phyloP scores from a whole-genome alignment of 2,329 filamentous ascomycete species.

The Parafenestella ontariensis region DNA sequence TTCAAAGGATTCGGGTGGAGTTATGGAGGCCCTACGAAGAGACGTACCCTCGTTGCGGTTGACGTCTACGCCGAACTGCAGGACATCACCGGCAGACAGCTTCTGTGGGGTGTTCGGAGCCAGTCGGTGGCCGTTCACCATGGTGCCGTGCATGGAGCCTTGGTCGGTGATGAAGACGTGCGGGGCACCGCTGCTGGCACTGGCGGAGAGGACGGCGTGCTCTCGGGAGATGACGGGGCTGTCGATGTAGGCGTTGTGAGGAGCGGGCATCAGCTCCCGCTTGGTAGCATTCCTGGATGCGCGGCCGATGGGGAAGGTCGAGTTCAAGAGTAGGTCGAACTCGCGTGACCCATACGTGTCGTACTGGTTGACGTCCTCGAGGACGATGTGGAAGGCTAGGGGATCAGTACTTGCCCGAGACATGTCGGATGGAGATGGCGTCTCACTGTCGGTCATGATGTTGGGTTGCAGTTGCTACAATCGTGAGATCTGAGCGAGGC shows the following conservation, averaged over 20 bases:
- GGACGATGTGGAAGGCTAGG: slow-evolving; percentile 39
- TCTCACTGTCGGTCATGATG: slow-evolving; percentile 26
- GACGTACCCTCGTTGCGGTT: slow-evolving; percentile 43
- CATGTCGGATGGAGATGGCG: not conserved
- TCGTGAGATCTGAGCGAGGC: not conserved
- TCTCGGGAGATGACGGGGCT: slow-evolving; percentile 74
- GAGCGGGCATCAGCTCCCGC: slow-evolving; percentile 50
- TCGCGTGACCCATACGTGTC: slow-evolving; percentile 47
- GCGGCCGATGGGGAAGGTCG: slow-evolving; percentile 50
- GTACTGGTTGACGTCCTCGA: slow-evolving; percentile 47
- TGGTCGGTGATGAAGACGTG: slow-evolving; percentile 60
- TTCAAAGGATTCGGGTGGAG: not conserved
- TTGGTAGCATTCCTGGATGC: slow-evolving; percentile 51
- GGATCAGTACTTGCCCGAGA: slow-evolving; percentile 14
- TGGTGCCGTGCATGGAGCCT: slow-evolving; percentile 69
- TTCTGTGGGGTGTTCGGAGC: slow-evolving; percentile 24
- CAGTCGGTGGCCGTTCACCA: slow-evolving; percentile 55
- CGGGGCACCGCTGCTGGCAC: slow-evolving; percentile 20
- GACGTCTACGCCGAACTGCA: slow-evolving; percentile 48
- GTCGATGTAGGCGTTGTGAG: slow-evolving; percentile 71
- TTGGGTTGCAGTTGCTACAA: not conserved
- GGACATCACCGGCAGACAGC: slow-evolving; percentile 40
- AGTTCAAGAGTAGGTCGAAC: slow-evolving; percentile 35
- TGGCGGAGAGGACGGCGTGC: slow-evolving; percentile 62
- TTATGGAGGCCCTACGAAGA: not conserved